Conservation (phyloP, 2,329 filamentous ascomycete genomes). For the Sclerotinia spermophila region DNA sequence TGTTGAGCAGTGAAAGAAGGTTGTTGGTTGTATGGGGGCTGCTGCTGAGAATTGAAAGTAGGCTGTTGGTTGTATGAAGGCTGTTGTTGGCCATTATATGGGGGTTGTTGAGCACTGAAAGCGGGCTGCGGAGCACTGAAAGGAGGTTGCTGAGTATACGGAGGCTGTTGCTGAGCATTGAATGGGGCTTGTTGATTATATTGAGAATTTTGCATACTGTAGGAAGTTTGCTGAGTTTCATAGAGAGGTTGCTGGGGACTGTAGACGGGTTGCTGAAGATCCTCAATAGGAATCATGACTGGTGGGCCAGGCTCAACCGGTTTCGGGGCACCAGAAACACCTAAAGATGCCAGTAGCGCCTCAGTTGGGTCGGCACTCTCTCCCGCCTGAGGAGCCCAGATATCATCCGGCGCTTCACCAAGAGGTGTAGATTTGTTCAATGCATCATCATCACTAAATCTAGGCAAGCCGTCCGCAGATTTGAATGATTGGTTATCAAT, state of each 20-base stretch:
- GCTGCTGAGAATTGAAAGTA: slow-evolving; percentile 2
- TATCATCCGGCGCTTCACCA: slow-evolving; percentile 31
- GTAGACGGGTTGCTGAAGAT: slow-evolving; percentile 1
- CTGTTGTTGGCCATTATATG: neutral
- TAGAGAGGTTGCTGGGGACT: slow-evolving; percentile 11
- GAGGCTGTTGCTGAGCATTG: slow-evolving; percentile 29
- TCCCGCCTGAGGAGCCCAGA: slow-evolving; percentile 35
- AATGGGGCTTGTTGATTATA: slow-evolving; percentile 4
- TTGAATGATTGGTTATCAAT: slow-evolving; percentile 18
- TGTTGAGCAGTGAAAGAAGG: slow-evolving; percentile 27
- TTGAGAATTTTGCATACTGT: slow-evolving; percentile 14
- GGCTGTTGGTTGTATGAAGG: neutral
- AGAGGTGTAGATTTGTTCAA: slow-evolving; percentile 25
- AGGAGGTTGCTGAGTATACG: slow-evolving; percentile 32
- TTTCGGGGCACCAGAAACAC: slow-evolving; percentile 39
- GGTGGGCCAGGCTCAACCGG: slow-evolving; percentile 29
- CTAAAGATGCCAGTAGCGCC: slow-evolving; percentile 37
- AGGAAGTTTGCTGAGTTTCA: neutral
- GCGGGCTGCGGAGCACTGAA: slow-evolving; percentile 32
- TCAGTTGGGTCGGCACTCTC: slow-evolving; percentile 36
- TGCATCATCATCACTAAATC: slow-evolving; percentile 19
- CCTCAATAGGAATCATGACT: slow-evolving; percentile 14
- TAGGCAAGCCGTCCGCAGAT: neutral
- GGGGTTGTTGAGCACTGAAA: slow-evolving; percentile 20
- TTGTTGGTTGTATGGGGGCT: neutral